These are phyloP conservation scores for Ophidiomyces ophidiicola DNA, from an alignment of 2,329 filamentous ascomycete genomes.

Conservation along the genomic window DNA sequence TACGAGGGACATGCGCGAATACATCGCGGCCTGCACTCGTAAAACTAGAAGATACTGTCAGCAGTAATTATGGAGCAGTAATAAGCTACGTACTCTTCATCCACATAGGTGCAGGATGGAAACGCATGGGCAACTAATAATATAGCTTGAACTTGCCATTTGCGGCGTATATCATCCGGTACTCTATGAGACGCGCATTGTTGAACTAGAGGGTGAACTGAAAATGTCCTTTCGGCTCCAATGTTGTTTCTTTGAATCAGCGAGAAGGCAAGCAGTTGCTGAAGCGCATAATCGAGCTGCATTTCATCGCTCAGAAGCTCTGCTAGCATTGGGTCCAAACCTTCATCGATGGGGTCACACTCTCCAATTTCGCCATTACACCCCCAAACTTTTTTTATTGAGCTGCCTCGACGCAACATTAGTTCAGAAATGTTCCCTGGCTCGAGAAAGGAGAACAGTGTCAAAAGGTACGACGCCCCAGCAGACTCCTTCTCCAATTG, in stretches of 20 bases:
- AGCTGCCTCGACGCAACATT: constrained; percentile 12
- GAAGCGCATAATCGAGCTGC: constrained; percentile 14
- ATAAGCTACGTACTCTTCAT: not conserved
- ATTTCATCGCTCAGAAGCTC: constrained; percentile 12
- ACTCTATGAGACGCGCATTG: constrained; percentile 11
- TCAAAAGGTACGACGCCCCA: constrained; percentile 10
- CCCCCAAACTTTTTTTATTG: constrained; percentile 12
- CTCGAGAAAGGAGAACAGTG: constrained; percentile 16
- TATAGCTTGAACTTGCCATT: constrained; percentile 12
- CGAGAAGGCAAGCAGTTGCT: constrained; percentile 15
- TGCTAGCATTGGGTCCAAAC: constrained; percentile 12
- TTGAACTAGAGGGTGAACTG: constrained; percentile 16
- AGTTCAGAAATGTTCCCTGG: constrained; percentile 10
- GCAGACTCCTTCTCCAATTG: constrained; percentile 12
- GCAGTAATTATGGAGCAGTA: not conserved
- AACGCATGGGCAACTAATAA: constrained; percentile 14
- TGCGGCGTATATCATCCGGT: not conserved
- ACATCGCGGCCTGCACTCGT: not conserved
- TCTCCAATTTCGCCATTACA: constrained; percentile 12
- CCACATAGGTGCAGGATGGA: constrained; percentile 2
- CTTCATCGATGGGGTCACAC: constrained; percentile 10
- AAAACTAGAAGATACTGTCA: constrained; percentile 1
- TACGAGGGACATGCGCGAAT: constrained; percentile 9
- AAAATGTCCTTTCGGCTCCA: constrained; percentile 11
- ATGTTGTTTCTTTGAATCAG: constrained; percentile 13